phyloP scores from a whole-genome alignment of 192 early-diverging fungal species.

The Allomyces javanicus region DNA sequence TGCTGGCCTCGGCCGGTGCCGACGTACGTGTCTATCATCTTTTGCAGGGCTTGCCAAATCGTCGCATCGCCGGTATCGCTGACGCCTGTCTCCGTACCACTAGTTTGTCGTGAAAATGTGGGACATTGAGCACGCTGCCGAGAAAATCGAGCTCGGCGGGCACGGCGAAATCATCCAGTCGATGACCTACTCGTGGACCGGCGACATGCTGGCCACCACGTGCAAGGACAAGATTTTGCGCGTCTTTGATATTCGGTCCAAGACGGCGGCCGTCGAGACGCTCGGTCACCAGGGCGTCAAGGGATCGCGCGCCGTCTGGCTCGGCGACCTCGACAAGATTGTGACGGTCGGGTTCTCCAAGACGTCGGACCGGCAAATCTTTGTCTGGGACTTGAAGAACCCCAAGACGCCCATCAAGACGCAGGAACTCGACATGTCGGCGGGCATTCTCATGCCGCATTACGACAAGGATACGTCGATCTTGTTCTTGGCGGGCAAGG shows the following conservation, averaged over 20 bases:
- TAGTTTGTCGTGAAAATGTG: constrained; percentile 65
- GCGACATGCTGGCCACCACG: constrained; percentile 63
- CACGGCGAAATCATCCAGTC: constrained; percentile 84
- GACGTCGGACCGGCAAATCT: constrained; percentile 83
- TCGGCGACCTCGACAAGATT: constrained; percentile 60
- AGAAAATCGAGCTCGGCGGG: constrained; percentile 57
- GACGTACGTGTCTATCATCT: constrained; percentile 28
- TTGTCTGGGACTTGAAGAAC: constrained; percentile 61
- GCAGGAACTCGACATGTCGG: constrained; percentile 70
- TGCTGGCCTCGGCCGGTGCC: constrained; percentile 71
- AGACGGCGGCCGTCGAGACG: constrained; percentile 44
- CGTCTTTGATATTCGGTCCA: constrained; percentile 77
- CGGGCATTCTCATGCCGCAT: constrained; percentile 91
- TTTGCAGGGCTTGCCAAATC: too few species aligned
- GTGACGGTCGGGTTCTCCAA: constrained; percentile 88
- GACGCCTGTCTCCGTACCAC: too few species aligned
- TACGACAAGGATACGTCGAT: constrained; percentile 80
- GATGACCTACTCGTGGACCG: constrained; percentile 72
- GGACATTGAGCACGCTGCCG: constrained; percentile 73
- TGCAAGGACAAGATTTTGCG: constrained; percentile 94
- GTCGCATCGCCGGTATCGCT: too few species aligned
- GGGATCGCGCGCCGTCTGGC: constrained; percentile 79
- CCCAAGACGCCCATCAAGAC: constrained; percentile 49
- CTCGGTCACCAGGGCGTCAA: constrained; percentile 90
- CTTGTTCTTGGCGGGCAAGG: constrained; percentile 89